Conservation (phyloP, 306 rosid genomes). For the Acmispon strigosus region DNA sequence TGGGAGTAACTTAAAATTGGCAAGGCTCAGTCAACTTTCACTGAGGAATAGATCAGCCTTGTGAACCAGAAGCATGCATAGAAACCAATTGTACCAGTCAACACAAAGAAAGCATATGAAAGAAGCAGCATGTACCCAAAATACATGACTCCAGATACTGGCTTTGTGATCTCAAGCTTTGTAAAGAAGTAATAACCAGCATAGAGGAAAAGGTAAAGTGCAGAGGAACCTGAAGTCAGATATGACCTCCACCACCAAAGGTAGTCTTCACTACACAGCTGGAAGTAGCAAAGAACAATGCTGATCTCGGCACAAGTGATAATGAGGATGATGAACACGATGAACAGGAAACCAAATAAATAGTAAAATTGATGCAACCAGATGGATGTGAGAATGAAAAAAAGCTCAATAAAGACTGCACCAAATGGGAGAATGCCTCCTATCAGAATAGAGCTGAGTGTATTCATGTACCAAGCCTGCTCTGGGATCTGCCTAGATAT, state of each 20-base stretch:
- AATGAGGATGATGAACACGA: constrained; percentile 14
- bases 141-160: constrained; percentile 10
- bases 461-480: constrained; percentile 23
- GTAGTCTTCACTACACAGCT: constrained; percentile 23
- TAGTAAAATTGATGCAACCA: constrained; percentile 16
- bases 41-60: constrained; percentile 23
- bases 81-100: constrained; percentile 24
- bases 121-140: constrained; percentile 24
- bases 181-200: constrained; percentile 13
- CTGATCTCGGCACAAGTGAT: constrained; percentile 22
- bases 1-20: neutral
- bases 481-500: constrained; percentile 17
- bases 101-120: constrained; percentile 18
- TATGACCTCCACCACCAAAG: constrained; percentile 27
- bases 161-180: constrained; percentile 14
- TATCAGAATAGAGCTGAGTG: neutral
- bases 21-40: constrained; percentile 15
- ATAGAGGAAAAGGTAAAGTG: constrained; percentile 24
- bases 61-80: constrained; percentile 23
- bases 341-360: constrained; percentile 12
- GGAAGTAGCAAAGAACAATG: constrained; percentile 20
- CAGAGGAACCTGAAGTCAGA: constrained; percentile 27
- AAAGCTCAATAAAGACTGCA: constrained; percentile 20
- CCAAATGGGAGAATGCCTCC: constrained; percentile 28
- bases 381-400: constrained; percentile 23